These are phyloP conservation scores for Fraxinus paxiana DNA, from an alignment of 305 asterid genomes.

Conservation along the genomic window DNA sequence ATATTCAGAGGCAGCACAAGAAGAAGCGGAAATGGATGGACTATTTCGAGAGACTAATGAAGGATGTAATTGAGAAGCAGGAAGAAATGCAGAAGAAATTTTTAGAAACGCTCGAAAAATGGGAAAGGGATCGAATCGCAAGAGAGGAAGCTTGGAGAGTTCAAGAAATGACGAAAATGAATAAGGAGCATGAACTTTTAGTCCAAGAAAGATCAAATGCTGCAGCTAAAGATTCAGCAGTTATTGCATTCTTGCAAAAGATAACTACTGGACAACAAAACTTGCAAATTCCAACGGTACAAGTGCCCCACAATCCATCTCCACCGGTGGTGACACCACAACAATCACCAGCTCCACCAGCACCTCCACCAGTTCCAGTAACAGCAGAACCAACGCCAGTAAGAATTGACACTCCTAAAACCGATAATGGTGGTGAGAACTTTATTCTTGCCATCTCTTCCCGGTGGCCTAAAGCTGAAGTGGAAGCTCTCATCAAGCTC, in stretches of 20 bases:
- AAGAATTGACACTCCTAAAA: constrained; percentile 15
- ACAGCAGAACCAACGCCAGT: constrained; percentile 20
- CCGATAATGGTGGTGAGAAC: constrained; percentile 32
- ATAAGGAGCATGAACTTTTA: constrained; percentile 64
- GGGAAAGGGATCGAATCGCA: constrained; percentile 47
- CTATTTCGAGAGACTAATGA: constrained; percentile 53
- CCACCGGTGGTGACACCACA: constrained; percentile 22
- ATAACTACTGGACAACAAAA: constrained; percentile 40
- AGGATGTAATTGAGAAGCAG: constrained; percentile 45
- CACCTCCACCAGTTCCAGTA: constrained; percentile 12
- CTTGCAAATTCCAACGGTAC: constrained; percentile 28
- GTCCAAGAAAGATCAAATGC: constrained; percentile 75
- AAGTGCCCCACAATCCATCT: constrained; percentile 5
- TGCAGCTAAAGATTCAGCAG: constrained; percentile 54
- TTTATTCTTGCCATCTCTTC: constrained; percentile 35
- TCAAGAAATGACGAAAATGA: constrained; percentile 55
- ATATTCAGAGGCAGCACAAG: constrained; percentile 7
- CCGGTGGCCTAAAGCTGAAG: constrained; percentile 74
- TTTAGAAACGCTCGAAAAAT: constrained; percentile 47
- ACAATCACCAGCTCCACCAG: constrained; percentile 1
- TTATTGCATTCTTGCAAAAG: constrained; percentile 61
- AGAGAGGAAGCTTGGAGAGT: constrained; percentile 65
- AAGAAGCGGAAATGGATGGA: constrained; percentile 81
- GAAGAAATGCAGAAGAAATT: constrained; percentile 60
- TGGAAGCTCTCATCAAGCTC: constrained; percentile 49